Base-by-base conservation (phyloP, 805 yeast genomes). In the Tetrapisispora phaffii region DNA sequence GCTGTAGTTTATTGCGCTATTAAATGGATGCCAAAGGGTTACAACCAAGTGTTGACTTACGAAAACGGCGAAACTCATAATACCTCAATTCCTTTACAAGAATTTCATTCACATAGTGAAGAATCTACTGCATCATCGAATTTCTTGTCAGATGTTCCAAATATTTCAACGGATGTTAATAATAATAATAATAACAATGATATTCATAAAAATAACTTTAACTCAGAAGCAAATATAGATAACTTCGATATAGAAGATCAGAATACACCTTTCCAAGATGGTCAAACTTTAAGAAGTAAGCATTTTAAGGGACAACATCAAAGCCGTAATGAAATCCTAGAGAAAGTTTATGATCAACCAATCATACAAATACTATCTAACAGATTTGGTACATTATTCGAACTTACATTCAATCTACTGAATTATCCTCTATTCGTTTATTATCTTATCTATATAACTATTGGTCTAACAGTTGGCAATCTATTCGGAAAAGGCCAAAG, bases 341-440 rank as follows among this genome's bases (percentile, higher is more conserved):
- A 28, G 13, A 41, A 26, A 29, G 10, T 42, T 7, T 29, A 28
- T n/a, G 39, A 28, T 21, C 34, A 34, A 36, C 17, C 24, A 6
- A 5, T 21, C n/a, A 21, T 43, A 2, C 16, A 19, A 37, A 2
- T 16, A 17, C 19, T 34, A 5, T 19, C 28, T 19, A 6, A 23
- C 4, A 38, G 19, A 34, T 44, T 39, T 21, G 39, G 46, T 7
- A 7, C 47, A 70, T 74, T 58, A 19, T 57, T 57, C 28, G 51
- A 65, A 1, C 29, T 73, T 12, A 44, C 74, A 3, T 83, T 77
- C 59, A 65, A 71, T 44, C 40, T 73, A 13, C 63, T 82, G 40
- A 82, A 83, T 56, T 77, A 82, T 66, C 84, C 82, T 17, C 64
- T 85, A 59, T 73, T 87, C 41, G 63, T 78, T 39, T 79, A 71